phyloP scores from a whole-genome alignment of 169 alveolate genomes.

The Cryptosporidium xiaoi region DNA sequence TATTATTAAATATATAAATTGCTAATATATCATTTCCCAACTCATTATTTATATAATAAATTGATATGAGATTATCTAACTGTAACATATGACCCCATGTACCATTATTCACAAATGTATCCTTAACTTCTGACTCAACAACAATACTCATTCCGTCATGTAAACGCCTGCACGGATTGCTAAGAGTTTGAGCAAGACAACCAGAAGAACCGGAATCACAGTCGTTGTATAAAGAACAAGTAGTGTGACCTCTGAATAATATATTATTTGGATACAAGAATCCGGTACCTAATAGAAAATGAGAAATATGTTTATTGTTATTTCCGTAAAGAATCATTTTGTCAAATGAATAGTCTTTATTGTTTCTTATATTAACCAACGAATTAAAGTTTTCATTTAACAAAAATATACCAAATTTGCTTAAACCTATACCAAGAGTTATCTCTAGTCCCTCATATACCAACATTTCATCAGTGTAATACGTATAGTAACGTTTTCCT shows the following conservation, averaged over 20 bases:
- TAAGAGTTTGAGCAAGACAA: conserved; percentile 16
- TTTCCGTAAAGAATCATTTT: neutral
- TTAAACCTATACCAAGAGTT: conserved; percentile 42
- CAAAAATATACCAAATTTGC: conserved; percentile 27
- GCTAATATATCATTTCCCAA: conserved; percentile 25
- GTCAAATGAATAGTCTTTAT: neutral
- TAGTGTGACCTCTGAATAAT: conserved; percentile 10
- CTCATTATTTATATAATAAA: conserved; percentile 30
- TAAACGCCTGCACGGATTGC: conserved; percentile 11
- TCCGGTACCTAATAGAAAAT: neutral
- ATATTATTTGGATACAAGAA: conserved; percentile 40
- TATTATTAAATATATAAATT: conserved; percentile 7
- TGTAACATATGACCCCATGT: conserved; percentile 3
- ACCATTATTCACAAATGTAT: conserved; percentile 19
- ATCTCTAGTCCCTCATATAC: neutral
- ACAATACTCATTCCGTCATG: conserved; percentile 28
- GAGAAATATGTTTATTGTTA: neutral
- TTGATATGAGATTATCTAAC: conserved; percentile 11
- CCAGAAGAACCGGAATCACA: conserved; percentile 16
- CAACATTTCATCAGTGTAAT: conserved; percentile 20
- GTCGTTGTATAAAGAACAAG: conserved; percentile 39
- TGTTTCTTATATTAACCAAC: conserved; percentile 3
- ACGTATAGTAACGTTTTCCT: conserved; percentile 4
- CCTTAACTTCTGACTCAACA: conserved; percentile 2
- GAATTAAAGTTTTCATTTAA: conserved; percentile 11